Percentiles rank a stretch among this genome's conserved stretches.
Conservation (phyloP, 441 rosid species). For the Brassica balearica region DNA sequence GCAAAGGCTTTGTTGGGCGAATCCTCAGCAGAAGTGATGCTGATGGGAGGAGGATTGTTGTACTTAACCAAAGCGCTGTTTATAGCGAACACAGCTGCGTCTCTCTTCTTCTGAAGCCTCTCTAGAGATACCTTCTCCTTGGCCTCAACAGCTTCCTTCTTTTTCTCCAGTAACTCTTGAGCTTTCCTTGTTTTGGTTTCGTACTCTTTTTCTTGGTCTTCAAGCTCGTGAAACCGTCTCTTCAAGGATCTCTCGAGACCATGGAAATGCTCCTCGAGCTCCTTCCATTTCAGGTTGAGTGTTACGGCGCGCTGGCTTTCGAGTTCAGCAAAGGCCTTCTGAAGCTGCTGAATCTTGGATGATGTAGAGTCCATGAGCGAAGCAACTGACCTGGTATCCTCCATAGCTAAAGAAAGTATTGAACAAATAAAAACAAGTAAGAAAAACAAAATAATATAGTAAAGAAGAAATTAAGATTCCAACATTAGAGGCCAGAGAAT, state of each 20-base stretch:
- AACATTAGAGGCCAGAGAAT: neutral
- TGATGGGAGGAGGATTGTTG: conserved; percentile 56
- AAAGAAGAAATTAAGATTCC: neutral
- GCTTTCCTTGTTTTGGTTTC: conserved; percentile 80
- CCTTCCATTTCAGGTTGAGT: conserved; percentile 95
- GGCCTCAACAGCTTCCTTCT: conserved; percentile 78
- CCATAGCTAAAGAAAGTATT: conserved; percentile 54
- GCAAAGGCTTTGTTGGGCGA: conserved; percentile 48
- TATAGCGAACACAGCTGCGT: conserved; percentile 76
- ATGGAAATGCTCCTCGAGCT: conserved; percentile 94
- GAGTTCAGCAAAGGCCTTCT: conserved; percentile 97
- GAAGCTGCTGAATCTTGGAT: conserved; percentile 95
- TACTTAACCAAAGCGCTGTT: conserved; percentile 68
- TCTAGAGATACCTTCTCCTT: conserved; percentile 77
- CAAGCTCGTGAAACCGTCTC: conserved; percentile 95
- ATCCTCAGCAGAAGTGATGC: conserved; percentile 51
- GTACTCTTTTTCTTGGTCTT: conserved; percentile 87
- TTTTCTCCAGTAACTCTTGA: conserved; percentile 68
- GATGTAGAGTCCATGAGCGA: conserved; percentile 83
- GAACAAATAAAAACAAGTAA: neutral
- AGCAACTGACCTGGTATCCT: conserved; percentile 72
- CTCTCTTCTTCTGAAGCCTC: conserved; percentile 89
- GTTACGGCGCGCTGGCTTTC: conserved; percentile 89
- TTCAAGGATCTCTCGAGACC: conserved; percentile 97
- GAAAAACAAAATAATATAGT: neutral